phyloP scores from a whole-genome alignment of 2,329 filamentous ascomycete species.

The Fusarium pseudoanthophilum region DNA sequence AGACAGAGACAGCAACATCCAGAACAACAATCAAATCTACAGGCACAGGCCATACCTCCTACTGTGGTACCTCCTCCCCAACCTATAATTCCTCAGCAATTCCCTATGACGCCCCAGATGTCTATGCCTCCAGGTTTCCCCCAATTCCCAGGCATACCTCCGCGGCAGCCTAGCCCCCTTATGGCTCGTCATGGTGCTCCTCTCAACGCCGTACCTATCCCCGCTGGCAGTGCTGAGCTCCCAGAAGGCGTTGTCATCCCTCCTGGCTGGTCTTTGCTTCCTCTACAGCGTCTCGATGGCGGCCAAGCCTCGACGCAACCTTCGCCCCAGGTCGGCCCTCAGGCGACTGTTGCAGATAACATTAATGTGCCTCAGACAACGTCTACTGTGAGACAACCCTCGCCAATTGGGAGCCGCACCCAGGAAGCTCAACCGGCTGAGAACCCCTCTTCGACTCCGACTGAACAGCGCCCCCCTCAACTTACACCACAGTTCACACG shows the following conservation, averaged over 20 bases:
- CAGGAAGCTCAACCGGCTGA: conserved; percentile 25
- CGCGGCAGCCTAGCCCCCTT: conserved; percentile 54
- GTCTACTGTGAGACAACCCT: conserved; percentile 25
- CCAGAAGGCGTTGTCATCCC: conserved; percentile 73
- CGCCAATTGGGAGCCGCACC: conserved; percentile 24
- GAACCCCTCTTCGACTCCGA: background rate
- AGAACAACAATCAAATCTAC: conserved; percentile 42
- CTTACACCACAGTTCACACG: conserved; percentile 26
- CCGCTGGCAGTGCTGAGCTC: conserved; percentile 69
- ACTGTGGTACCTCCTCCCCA: conserved; percentile 19
- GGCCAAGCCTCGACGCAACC: conserved; percentile 37
- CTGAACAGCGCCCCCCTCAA: conserved; percentile 25
- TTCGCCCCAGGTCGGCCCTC: conserved; percentile 38
- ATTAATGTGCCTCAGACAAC: conserved; percentile 15
- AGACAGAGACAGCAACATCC: conserved; percentile 60
- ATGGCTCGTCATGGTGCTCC: conserved; percentile 61
- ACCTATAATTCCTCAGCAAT: conserved; percentile 25
- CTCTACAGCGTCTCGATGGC: conserved; percentile 65
- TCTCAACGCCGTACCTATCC: conserved; percentile 61
- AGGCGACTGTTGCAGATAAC: conserved; percentile 26
- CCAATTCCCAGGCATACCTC: conserved; percentile 42
- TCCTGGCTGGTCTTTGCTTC: conserved; percentile 72
- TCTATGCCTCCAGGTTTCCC: conserved; percentile 30
- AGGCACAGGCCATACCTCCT: conserved; percentile 18
- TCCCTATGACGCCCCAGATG: conserved; percentile 31